These are phyloP conservation scores for Penstemon barbatus DNA, from an alignment of 257 asterid genomes.

Conservation along the genomic window DNA sequence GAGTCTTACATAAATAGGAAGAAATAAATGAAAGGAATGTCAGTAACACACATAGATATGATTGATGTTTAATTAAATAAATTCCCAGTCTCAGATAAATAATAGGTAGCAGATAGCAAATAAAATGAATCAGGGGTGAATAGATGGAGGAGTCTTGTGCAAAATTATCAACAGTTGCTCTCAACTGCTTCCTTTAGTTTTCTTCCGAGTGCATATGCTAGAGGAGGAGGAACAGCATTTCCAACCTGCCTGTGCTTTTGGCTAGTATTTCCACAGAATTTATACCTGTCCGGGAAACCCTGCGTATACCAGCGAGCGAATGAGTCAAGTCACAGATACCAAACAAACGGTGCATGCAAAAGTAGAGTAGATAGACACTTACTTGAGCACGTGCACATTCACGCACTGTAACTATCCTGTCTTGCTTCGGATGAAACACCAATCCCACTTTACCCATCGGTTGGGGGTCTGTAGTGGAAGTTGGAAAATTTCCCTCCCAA, in stretches of 20 bases:
- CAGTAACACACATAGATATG: no score
- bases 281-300: slow-evolving; percentile 86
- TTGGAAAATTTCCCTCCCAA: slow-evolving; percentile 93
- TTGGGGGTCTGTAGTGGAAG: slow-evolving; percentile 89
- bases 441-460: slow-evolving; percentile 96
- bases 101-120: no score
- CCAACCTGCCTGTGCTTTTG: slow-evolving; percentile 91
- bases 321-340: not conserved
- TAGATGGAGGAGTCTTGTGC: no score
- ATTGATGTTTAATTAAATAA: no score
- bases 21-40: no score
- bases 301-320: slow-evolving; percentile 27
- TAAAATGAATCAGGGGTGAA: no score
- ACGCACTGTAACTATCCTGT: slow-evolving; percentile 92
- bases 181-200: slow-evolving; percentile 80
- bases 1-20: no score
- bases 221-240: slow-evolving; percentile 94
- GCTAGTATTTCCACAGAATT: slow-evolving; percentile 58
- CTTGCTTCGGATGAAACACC: slow-evolving; percentile 96
- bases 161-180: slow-evolving; percentile 27
- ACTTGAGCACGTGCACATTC: slow-evolving; percentile 99
- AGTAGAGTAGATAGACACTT: slow-evolving; percentile 22
- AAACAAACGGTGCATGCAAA: not conserved
- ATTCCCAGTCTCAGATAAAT: no score
- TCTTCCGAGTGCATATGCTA: slow-evolving; percentile 85